These are phyloP conservation scores for Pythium plurisporium DNA, from an alignment of 352 stramenopile species.

Conservation along the genomic window DNA sequence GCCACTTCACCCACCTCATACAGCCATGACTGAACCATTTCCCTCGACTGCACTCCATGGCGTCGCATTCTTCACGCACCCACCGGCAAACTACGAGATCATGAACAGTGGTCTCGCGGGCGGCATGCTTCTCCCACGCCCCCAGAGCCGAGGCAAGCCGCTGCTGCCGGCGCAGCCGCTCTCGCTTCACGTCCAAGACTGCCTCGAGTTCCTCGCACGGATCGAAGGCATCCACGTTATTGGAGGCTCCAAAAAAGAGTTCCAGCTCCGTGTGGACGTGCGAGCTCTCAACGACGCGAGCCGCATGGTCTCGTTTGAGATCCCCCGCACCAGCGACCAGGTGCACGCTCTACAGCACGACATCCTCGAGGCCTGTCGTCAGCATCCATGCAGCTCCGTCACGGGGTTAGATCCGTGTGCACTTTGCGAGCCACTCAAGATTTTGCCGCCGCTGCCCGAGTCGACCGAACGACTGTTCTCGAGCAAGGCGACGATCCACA, in stretches of 20 bases:
- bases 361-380: background rate
- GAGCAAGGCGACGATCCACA: background rate
- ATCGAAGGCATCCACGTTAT: background rate
- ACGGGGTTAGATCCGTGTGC: background rate
- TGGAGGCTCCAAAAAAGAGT: slow-evolving; percentile 11
- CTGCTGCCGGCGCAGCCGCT: slow-evolving; percentile 1
- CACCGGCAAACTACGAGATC: background rate
- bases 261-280: background rate
- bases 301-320: background rate
- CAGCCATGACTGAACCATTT: background rate
- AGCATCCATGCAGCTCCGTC: background rate
- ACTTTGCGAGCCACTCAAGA: slow-evolving; percentile 7
- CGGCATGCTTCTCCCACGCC: background rate
- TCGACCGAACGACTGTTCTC: background rate
- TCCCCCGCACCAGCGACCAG: background rate
- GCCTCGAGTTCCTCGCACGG: slow-evolving; percentile 6
- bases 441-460: background rate
- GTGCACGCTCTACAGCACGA: background rate
- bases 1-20: too few species aligned
- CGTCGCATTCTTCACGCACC: background rate
- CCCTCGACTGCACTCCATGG: background rate
- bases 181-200: background rate
- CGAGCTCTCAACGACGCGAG: background rate
- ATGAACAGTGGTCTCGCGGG: background rate
- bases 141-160: background rate